These are phyloP conservation scores for Venturia aucupariae DNA, from an alignment of 2,329 filamentous ascomycete genomes.

Conservation along the genomic window DNA sequence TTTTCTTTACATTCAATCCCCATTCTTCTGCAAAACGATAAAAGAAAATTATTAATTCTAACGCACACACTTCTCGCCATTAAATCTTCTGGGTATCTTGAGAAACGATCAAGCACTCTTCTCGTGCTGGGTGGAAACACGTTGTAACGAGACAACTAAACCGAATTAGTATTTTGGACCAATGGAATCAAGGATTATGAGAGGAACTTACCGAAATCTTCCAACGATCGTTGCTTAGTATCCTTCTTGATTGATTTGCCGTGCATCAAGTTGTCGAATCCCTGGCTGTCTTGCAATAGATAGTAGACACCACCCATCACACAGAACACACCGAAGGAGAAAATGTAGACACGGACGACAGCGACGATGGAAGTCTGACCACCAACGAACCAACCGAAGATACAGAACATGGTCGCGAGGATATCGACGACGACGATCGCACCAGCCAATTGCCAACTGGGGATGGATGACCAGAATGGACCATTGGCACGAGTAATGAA, in stretches of 20 bases:
- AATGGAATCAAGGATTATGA: background rate
- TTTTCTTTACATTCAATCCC: background rate
- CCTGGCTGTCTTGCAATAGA: slow-evolving; percentile 68
- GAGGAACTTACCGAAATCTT: slow-evolving; percentile 71
- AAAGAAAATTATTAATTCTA: background rate
- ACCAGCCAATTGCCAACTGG: slow-evolving; percentile 73
- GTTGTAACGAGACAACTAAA: slow-evolving; percentile 75
- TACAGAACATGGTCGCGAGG: slow-evolving; percentile 73
- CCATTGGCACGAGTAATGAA: slow-evolving; percentile 92
- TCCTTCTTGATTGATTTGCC: slow-evolving; percentile 75
- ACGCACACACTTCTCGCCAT: background rate
- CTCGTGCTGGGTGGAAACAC: slow-evolving; percentile 86
- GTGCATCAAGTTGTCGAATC: slow-evolving; percentile 90
- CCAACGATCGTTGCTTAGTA: slow-evolving; percentile 73
- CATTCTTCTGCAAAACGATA: background rate
- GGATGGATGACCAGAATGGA: slow-evolving; percentile 82
- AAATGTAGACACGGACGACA: slow-evolving; percentile 83
- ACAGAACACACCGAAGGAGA: slow-evolving; percentile 83
- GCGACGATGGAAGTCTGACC: slow-evolving; percentile 68
- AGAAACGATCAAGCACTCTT: slow-evolving; percentile 56
- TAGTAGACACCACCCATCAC: slow-evolving; percentile 72
- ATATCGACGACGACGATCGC: slow-evolving; percentile 77
- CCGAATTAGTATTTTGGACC: slow-evolving; percentile 37
- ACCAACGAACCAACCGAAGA: slow-evolving; percentile 74
- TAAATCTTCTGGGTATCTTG: slow-evolving; percentile 6